Evolutionary conservation across 805 yeast genomes (phyloP), one percentile per base, ranked within the genome.

Genomic region (Yamadazyma ubonensis): DNA sequence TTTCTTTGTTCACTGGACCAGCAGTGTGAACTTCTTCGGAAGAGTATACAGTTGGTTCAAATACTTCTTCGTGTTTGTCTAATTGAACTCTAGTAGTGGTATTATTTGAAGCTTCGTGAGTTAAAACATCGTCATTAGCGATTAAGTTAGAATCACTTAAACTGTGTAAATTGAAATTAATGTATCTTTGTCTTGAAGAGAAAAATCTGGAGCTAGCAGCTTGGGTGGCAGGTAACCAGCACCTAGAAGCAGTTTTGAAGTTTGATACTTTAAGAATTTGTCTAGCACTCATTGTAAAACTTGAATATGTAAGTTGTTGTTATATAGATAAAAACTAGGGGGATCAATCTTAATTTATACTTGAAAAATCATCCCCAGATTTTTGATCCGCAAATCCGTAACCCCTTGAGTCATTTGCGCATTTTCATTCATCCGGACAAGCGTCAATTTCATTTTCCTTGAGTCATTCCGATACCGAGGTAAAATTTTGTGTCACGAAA

Each of bases 11-110:
- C 43, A 65, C 72, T 43, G 73, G 71, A 43, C 71, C 67, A 42
- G 73, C 69, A 52, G 74, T 67, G 51, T 55, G 54, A 15, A 69
- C 50, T 37, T 69, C 73, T 44, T 68, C 73, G n/a, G 62, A 53
- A 19, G 72, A 66, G 42, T 54, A 59, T 14, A 69, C 58, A 23
- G 61, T 56, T 12, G 74, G 73, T 48, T 68, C 71, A 46, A 69
- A 68, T 2, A 48, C 39, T 31, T 58, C 64, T 30, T 51, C 53
- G 15, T 47, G 44, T 18, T 39, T 39, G 29, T 47, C 47, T 15
- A 23, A 15, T 17, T 43, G 41, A 5, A 40, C 39, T 21, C 40
- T 44, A 10, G 40, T 43, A 14, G 43, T 39, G 25, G 44, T 44
- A 21, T 28, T 30, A 15, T 22, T 29, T 9, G 36, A 33, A 2